Conservation (phyloP, 2,329 filamentous ascomycete species). For the Pyrenochaeta sp. region DNA sequence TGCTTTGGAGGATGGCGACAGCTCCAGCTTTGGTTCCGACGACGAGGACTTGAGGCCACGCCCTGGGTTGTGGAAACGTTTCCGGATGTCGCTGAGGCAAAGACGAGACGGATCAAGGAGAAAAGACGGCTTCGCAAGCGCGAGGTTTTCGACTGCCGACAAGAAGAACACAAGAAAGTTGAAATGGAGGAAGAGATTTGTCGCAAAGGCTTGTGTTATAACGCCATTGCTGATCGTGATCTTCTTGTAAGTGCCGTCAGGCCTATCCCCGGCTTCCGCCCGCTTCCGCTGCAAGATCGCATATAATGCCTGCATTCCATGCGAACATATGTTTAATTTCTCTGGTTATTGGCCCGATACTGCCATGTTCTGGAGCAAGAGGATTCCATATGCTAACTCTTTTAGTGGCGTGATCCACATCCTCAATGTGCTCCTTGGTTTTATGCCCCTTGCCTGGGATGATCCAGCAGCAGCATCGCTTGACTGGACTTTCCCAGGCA, state of each 20-base stretch:
- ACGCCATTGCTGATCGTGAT: constrained; percentile 30
- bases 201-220: constrained; percentile 23
- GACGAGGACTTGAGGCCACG: constrained; percentile 18
- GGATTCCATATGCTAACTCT: constrained; percentile 16
- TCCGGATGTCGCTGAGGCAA: constrained; percentile 38
- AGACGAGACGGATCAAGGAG: constrained; percentile 26
- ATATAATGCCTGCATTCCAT: constrained; percentile 7
- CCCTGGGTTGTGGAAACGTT: constrained; percentile 31
- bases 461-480: constrained; percentile 41
- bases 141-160: constrained; percentile 22
- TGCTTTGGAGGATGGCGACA: constrained; percentile 34
- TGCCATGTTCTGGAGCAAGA: constrained; percentile 1
- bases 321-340: constrained; percentile 2
- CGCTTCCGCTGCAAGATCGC: constrained; percentile 11
- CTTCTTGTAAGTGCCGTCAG: constrained; percentile 42
- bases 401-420: constrained; percentile 54
- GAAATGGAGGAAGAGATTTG: constrained; percentile 27
- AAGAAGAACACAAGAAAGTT: constrained; percentile 25
- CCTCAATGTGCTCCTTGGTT: constrained; percentile 47
- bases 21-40: constrained; percentile 21
- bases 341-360: too few species aligned
- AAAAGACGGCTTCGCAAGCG: constrained; percentile 16
- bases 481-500: constrained; percentile 52
- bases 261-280: constrained; percentile 17
- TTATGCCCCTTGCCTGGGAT: constrained; percentile 48